A percentile compares a stretch with the other conserved stretches of the same genome.
phyloP scores from a whole-genome alignment of 768 basidiomycete genomes.

The Collybia sordida region DNA sequence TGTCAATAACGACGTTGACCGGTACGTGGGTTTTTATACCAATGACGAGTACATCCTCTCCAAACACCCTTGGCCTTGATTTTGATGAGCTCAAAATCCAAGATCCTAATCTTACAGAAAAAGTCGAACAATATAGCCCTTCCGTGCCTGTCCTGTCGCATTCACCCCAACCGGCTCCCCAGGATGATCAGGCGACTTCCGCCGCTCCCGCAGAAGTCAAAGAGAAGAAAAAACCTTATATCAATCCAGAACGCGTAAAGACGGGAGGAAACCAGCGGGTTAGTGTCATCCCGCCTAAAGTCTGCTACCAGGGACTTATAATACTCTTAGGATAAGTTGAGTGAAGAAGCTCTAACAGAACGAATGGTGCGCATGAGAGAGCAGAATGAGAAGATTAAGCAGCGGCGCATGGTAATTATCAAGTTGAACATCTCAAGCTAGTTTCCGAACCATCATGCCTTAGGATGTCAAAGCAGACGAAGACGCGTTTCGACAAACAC shows the following conservation, averaged over 20 bases:
- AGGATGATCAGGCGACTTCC: constrained; percentile 15
- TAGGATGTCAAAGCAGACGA: constrained; percentile 80
- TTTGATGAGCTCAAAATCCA: constrained; percentile 50
- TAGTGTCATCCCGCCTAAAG: constrained; percentile 17
- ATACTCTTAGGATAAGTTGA: constrained; percentile 29
- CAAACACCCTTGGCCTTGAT: constrained; percentile 73
- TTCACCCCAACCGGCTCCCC: constrained; percentile 9
- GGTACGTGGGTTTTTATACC: neutral
- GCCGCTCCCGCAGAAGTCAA: constrained; percentile 21
- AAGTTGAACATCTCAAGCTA: neutral
- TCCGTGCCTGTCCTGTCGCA: constrained; percentile 3
- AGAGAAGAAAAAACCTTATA: constrained; percentile 72
- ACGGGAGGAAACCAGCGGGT: constrained; percentile 79
- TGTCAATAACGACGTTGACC: no score
- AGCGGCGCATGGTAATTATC: constrained; percentile 47
- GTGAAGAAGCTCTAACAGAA: constrained; percentile 57
- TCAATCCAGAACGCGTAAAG: constrained; percentile 82
- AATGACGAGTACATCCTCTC: constrained; percentile 40
- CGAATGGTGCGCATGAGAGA: constrained; percentile 62
- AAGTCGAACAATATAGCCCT: constrained; percentile 9
- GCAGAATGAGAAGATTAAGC: constrained; percentile 69
- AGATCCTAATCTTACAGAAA: constrained; percentile 16
- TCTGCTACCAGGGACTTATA: constrained; percentile 1
- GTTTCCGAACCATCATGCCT: neutral
- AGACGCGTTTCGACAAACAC: constrained; percentile 70